A percentile compares a stretch with the other conserved stretches of the same genome.
phyloP scores from a whole-genome alignment of 1,284 basidiomycete species.

The Erythrobasidium hasegawianum region DNA sequence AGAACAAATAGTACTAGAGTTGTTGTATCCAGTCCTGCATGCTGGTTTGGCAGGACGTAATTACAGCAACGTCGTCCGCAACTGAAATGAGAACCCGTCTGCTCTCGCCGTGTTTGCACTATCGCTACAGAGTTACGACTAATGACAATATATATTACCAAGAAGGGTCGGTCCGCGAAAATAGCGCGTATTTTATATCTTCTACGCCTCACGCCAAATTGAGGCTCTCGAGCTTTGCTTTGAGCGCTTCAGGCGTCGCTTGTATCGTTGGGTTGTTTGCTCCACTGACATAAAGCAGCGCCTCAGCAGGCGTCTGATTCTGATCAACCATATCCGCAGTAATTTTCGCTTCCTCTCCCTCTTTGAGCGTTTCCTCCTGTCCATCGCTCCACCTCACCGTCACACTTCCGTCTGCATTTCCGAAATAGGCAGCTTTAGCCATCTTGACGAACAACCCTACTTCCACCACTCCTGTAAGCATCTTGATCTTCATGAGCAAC shows the following conservation, averaged over 20 bases:
- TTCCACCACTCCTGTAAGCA: constrained; percentile 93
- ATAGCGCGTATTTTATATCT: too few relatives aligned
- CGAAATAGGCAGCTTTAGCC: constrained; percentile 93
- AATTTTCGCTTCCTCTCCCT: constrained; percentile 24
- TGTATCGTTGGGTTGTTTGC: not conserved
- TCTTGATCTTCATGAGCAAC: constrained; percentile 51
- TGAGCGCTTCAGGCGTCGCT: not conserved
- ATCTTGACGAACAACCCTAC: constrained; percentile 92
- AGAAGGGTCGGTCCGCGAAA: too few relatives aligned
- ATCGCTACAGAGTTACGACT: too few relatives aligned
- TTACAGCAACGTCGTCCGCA: too few relatives aligned
- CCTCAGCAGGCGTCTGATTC: constrained; percentile 7
- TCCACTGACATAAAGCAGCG: constrained; percentile 3
- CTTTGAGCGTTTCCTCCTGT: constrained; percentile 21
- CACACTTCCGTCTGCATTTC: constrained; percentile 47
- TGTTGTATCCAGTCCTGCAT: too few relatives aligned
- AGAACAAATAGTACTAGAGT: too few relatives aligned
- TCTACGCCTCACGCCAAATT: not conserved
- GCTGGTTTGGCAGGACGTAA: too few relatives aligned
- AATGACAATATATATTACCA: too few relatives aligned
- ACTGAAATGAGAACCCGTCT: too few relatives aligned
- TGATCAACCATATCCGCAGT: constrained; percentile 27
- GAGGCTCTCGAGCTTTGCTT: not conserved
- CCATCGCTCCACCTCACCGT: constrained; percentile 22
- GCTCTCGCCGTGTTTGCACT: too few relatives aligned